Conservation (phyloP, 176 grass and related monocot genomes). For the Poa pratensis region DNA sequence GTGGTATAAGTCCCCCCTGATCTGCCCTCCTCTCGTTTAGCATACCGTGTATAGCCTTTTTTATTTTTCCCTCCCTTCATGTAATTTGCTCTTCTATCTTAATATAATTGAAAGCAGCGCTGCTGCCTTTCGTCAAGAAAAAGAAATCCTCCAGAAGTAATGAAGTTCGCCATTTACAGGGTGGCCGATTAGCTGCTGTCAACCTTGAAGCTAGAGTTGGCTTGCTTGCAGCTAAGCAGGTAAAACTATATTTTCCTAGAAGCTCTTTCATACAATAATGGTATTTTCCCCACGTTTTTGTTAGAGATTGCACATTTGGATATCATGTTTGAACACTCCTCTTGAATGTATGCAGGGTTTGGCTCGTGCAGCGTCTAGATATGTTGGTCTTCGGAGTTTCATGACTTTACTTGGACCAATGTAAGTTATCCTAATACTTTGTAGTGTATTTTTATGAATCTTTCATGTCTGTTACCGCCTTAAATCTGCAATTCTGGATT, state of each 20-base stretch:
- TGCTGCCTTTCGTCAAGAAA: too few relatives aligned
- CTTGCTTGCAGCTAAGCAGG: constrained; percentile 87
- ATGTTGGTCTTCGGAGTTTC: constrained; percentile 78
- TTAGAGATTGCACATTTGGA: constrained; percentile 8
- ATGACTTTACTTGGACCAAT: constrained; percentile 89
- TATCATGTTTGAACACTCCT: not conserved
- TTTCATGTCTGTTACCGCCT: not conserved
- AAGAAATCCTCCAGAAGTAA: not conserved
- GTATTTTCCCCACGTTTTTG: constrained; percentile 10
- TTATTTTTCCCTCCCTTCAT: too few relatives aligned
- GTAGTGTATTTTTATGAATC: not conserved
- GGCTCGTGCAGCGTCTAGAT: constrained; percentile 71
- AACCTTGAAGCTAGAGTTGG: constrained; percentile 83
- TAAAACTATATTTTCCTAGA: constrained; percentile 45
- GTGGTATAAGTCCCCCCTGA: too few relatives aligned
- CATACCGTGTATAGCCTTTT: too few relatives aligned
- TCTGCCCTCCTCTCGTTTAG: too few relatives aligned
- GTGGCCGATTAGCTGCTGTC: constrained; percentile 75
- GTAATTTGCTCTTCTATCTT: too few relatives aligned
- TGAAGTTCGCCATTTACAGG: constrained; percentile 51
- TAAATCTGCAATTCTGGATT: constrained; percentile 24
- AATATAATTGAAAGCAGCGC: too few relatives aligned
- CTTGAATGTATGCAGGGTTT: constrained; percentile 68
- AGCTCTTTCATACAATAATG: constrained; percentile 14
- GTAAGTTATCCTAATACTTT: constrained; percentile 53